phyloP scores from a whole-genome alignment of 2,329 filamentous ascomycete genomes.

The Didymella keratinophila region DNA sequence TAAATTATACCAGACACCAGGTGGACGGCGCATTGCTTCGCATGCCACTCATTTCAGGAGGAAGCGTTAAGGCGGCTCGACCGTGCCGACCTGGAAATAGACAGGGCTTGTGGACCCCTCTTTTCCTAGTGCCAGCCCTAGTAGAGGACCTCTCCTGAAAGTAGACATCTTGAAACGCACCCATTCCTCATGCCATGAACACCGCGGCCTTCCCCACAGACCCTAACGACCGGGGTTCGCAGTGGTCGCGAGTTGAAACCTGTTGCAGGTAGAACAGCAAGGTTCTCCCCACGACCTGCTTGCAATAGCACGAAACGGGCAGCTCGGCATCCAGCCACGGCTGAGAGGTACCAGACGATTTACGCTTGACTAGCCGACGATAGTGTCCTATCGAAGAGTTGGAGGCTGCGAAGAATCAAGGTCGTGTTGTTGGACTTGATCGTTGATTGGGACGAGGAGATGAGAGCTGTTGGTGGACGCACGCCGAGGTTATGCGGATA shows the following conservation, averaged over 20 bases:
- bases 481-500: conserved; percentile 6
- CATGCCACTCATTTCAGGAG: conserved; percentile 23
- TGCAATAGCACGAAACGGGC: conserved; percentile 6
- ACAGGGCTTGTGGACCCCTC: conserved; percentile 13
- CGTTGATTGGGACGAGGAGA: conserved; percentile 5
- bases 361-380: conserved; percentile 6
- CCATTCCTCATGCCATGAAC: conserved; percentile 12
- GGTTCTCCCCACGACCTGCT: conserved; percentile 12
- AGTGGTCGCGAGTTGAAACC: conserved; percentile 6
- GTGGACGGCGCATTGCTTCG: conserved; percentile 14
- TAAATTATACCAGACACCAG: conserved; percentile 15
- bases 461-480: conserved; percentile 6
- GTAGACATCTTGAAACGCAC: conserved; percentile 11
- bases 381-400: conserved; percentile 10
- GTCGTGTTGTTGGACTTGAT: conserved; percentile 4
- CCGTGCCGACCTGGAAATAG: conserved; percentile 15
- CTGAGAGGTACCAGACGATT: conserved; percentile 9
- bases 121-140: conserved; percentile 14
- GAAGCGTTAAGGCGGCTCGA: conserved; percentile 18
- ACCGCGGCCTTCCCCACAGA: conserved; percentile 8
- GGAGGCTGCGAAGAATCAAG: neutral
- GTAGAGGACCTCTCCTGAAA: conserved; percentile 12
- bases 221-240: conserved; percentile 9
- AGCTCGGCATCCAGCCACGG: conserved; percentile 13
- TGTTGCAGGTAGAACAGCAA: conserved; percentile 13